A percentile compares a stretch with the other conserved stretches of the same genome.
These are phyloP conservation scores for Crotalaria pallida DNA, from an alignment of 306 rosid genomes.

Conservation along the genomic window DNA sequence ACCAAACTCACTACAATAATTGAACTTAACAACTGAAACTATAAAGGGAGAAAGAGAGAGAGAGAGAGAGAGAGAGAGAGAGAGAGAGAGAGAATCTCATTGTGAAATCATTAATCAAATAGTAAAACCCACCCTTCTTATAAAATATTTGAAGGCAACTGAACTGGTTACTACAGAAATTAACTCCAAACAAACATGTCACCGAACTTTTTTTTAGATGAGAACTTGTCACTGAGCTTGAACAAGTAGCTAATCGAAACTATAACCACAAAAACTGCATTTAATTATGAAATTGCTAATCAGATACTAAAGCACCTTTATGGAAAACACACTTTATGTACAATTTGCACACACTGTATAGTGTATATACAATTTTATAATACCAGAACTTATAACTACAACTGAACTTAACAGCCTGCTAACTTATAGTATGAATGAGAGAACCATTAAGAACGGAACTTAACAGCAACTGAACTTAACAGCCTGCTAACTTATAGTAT, in stretches of 20 bases:
- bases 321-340: not conserved
- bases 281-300: not conserved
- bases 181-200: not conserved
- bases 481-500: not conserved
- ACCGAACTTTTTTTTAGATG: no score
- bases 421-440: not conserved
- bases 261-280: no score
- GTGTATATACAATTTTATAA: no score
- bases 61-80: not conserved
- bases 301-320: not conserved
- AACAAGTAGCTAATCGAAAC: not conserved
- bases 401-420: not conserved
- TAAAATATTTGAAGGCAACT: no score
- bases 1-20: not conserved
- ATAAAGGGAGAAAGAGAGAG: no score
- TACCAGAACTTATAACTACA: not conserved
- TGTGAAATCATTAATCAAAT: not conserved
- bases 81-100: not conserved
- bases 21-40: not conserved
- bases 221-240: not conserved
- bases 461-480: not conserved
- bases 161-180: not conserved
- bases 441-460: not conserved
- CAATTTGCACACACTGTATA: not conserved
- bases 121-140: not conserved